Conservation (phyloP, 1,139 yeast genomes). For the Oligophagozyma castellii region DNA sequence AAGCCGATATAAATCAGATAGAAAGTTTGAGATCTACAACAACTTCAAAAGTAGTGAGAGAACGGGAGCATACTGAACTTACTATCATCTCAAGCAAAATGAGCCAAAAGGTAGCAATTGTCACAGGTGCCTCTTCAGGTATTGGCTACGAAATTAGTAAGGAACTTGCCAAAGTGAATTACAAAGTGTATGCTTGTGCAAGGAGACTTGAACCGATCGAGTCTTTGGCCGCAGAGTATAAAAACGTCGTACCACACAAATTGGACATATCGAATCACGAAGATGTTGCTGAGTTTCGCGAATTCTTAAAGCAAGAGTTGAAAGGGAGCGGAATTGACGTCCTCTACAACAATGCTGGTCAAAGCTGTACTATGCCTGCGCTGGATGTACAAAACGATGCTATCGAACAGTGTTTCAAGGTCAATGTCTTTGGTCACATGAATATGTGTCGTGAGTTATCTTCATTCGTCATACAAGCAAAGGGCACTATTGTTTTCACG, state of each 20-base stretch:
- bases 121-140: slow-evolving; percentile 78
- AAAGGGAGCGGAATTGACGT: slow-evolving; percentile 40
- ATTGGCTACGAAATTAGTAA: slow-evolving; percentile 58
- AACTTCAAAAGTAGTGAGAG: too few relatives aligned
- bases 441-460: slow-evolving; percentile 48
- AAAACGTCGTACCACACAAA: slow-evolving; percentile 23
- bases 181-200: slow-evolving; percentile 60
- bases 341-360: slow-evolving; percentile 58
- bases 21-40: too few relatives aligned
- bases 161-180: slow-evolving; percentile 51
- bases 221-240: slow-evolving; percentile 26
- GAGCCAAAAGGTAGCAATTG: slow-evolving; percentile 32
- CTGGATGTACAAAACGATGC: slow-evolving; percentile 49
- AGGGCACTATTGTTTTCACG: slow-evolving; percentile 62
- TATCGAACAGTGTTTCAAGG: slow-evolving; percentile 43
- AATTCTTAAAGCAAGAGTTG: slow-evolving; percentile 27
- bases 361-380: slow-evolving; percentile 59
- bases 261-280: slow-evolving; percentile 43
- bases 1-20: too few relatives aligned
- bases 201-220: slow-evolving; percentile 54
- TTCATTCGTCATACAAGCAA: slow-evolving; percentile 45
- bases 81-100: too few relatives aligned
- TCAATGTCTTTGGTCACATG: slow-evolving; percentile 59
- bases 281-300: slow-evolving; percentile 35
- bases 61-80: too few relatives aligned